A percentile compares a stretch with the other conserved stretches of the same genome.
phyloP scores from a whole-genome alignment of 106 monocot genomes.

The Ottelia alismoides region DNA sequence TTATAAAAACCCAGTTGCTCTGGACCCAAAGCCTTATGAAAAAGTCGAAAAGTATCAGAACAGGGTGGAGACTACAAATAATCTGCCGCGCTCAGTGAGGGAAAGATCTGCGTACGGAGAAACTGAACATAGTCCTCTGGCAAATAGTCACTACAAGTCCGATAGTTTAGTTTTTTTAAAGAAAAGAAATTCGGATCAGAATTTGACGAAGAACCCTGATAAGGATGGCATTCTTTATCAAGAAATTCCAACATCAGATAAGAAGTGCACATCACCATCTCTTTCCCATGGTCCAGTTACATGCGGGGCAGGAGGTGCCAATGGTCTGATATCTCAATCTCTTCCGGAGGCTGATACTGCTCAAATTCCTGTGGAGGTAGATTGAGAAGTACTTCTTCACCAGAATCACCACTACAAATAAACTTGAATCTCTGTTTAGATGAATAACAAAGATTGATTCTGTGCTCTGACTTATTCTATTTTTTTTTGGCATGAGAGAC shows the following conservation, averaged over 20 bases:
- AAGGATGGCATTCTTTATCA: slow-evolving; percentile 8
- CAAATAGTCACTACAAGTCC: slow-evolving; percentile 13
- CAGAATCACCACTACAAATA: too few relatives aligned
- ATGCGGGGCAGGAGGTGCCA: too few relatives aligned
- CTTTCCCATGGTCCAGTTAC: too few relatives aligned
- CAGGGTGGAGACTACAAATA: slow-evolving; percentile 22
- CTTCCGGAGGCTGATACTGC: slow-evolving; percentile 26
- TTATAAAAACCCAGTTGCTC: slow-evolving; percentile 33
- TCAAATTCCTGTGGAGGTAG: too few relatives aligned
- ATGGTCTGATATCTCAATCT: slow-evolving; percentile 19
- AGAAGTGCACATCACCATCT: too few relatives aligned
- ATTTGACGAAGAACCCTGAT: slow-evolving; percentile 5
- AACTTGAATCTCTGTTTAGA: too few relatives aligned
- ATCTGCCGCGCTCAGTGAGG: slow-evolving; percentile 2
- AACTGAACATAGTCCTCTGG: slow-evolving; percentile 12
- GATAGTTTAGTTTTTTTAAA: slow-evolving; percentile 25
- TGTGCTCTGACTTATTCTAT: too few relatives aligned
- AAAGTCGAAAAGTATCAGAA: slow-evolving; percentile 21
- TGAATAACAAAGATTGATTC: too few relatives aligned
- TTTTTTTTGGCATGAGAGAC: too few relatives aligned
- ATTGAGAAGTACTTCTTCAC: too few relatives aligned
- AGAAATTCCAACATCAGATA: too few relatives aligned
- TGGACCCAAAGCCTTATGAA: slow-evolving; percentile 39
- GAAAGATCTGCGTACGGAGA: slow-evolving; percentile 15
- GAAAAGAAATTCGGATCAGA: slow-evolving; percentile 21